A percentile compares a stretch with the other conserved stretches of the same genome.
phyloP scores from a whole-genome alignment of 164 flowering plant genomes.

The Vitis labrusca region DNA sequence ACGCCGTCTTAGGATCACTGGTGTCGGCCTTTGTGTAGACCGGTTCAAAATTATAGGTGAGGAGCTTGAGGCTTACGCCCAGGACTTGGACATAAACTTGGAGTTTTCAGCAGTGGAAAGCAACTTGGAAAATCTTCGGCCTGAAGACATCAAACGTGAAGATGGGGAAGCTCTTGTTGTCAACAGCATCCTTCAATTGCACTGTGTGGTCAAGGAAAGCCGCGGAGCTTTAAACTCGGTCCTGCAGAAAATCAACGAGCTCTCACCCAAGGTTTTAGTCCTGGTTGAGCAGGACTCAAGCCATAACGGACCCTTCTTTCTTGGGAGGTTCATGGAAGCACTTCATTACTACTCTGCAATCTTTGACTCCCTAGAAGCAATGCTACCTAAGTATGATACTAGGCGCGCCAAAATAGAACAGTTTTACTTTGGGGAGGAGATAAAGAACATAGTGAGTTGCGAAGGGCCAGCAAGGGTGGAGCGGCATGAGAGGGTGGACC shows the following conservation, averaged over 20 bases:
- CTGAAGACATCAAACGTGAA: constrained; percentile 30
- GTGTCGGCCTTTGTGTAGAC: constrained; percentile 31
- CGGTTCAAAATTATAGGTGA: constrained; percentile 36
- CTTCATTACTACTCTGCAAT: constrained; percentile 62
- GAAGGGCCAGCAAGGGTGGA: constrained; percentile 65
- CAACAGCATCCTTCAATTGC: constrained; percentile 60
- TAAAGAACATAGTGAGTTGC: constrained; percentile 66
- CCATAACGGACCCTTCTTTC: constrained; percentile 68
- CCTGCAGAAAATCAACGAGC: constrained; percentile 46
- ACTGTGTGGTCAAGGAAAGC: constrained; percentile 66
- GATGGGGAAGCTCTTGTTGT: constrained; percentile 46
- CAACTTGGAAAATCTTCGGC: constrained; percentile 43
- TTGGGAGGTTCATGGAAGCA: constrained; percentile 68
- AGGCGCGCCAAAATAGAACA: constrained; percentile 61
- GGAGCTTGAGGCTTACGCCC: constrained; percentile 42
- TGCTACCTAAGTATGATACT: constrained; percentile 62
- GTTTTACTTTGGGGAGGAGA: constrained; percentile 66
- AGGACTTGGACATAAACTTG: constrained; percentile 34
- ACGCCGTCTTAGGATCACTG: constrained; percentile 44
- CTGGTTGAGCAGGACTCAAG: constrained; percentile 64
- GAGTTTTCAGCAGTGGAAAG: constrained; percentile 47
- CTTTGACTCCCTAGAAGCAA: constrained; percentile 55
- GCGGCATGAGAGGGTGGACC: constrained; percentile 62
- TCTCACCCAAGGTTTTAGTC: constrained; percentile 42
- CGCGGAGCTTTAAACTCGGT: constrained; percentile 63